A percentile compares a stretch with the other conserved stretches of the same genome.
phyloP scores from a whole-genome alignment of 257 asterid species.

The Solanum boliviense region DNA sequence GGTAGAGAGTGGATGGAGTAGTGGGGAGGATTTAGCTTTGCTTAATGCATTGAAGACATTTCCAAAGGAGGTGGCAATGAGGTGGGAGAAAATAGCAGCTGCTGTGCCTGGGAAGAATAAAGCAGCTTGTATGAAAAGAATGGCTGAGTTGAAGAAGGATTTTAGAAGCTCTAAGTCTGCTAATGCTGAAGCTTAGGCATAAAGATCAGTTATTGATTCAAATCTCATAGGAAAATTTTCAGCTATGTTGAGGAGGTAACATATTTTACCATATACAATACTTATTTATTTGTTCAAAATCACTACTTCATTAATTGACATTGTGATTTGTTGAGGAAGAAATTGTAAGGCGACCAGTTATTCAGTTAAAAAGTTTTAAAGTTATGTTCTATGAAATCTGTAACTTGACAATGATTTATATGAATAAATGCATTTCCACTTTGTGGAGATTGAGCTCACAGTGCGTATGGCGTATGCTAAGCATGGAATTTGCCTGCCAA shows the following conservation, averaged over 20 bases:
- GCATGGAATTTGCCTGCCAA: background rate
- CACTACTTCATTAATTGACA: background rate
- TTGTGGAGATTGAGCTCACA: background rate
- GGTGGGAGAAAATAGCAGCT: constrained; percentile 96
- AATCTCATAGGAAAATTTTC: background rate
- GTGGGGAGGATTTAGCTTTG: constrained; percentile 85
- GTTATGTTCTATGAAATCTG: background rate
- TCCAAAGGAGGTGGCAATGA: constrained; percentile 74
- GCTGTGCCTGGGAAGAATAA: constrained; percentile 77
- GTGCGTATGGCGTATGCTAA: background rate
- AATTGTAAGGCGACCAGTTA: background rate
- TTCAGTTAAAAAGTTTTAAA: background rate
- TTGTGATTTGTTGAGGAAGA: background rate
- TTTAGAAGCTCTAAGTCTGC: constrained; percentile 69
- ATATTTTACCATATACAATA: background rate
- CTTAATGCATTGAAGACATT: constrained; percentile 81
- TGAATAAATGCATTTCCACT: background rate
- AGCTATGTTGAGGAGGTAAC: background rate
- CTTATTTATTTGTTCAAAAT: background rate
- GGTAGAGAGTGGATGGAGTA: constrained; percentile 46
- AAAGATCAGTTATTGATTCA: background rate
- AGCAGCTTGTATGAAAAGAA: constrained; percentile 65
- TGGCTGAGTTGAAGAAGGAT: constrained; percentile 74
- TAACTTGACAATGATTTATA: background rate
- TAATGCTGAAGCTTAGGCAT: constrained; percentile 21